Conservation (phyloP, 129 eudicot species). For the Arctium minus region DNA sequence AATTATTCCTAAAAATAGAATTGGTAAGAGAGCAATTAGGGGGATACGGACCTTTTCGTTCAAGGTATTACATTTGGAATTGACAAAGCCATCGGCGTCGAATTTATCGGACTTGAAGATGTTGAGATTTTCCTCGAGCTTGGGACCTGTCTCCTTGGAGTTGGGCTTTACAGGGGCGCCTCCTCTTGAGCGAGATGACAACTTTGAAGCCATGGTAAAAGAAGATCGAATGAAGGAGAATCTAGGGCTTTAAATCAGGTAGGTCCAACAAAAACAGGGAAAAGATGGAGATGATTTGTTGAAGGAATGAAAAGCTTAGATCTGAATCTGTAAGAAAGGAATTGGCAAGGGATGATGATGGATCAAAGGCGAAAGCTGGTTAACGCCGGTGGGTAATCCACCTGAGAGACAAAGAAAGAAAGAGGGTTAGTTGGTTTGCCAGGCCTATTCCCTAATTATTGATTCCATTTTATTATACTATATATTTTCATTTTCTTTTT, state of each 20-base stretch:
- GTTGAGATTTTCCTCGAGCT: constrained; percentile 84
- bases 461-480: background rate
- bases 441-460: constrained; percentile 14
- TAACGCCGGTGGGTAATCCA: constrained; percentile 14
- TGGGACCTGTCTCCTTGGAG: constrained; percentile 51
- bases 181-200: constrained; percentile 68
- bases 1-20: background rate
- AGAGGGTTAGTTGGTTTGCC: constrained; percentile 37
- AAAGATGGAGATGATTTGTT: background rate
- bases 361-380: constrained; percentile 18
- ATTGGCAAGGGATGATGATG: constrained; percentile 1
- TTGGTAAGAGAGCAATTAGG: background rate
- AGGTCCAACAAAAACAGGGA: background rate
- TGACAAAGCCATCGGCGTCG: constrained; percentile 80
- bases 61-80: constrained; percentile 83
- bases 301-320: constrained; percentile 21
- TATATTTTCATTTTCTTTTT: background rate
- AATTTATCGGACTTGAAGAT: constrained; percentile 82
- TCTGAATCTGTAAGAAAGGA: constrained; percentile 17
- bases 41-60: constrained; percentile 67
- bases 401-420: background rate
- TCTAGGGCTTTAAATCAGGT: constrained; percentile 28
- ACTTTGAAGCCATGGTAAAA: constrained; percentile 51
- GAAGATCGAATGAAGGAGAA: constrained; percentile 13
- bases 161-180: constrained; percentile 47